phyloP scores from a whole-genome alignment of 768 basidiomycete genomes.

The Boletus rufocinnamomeus region DNA sequence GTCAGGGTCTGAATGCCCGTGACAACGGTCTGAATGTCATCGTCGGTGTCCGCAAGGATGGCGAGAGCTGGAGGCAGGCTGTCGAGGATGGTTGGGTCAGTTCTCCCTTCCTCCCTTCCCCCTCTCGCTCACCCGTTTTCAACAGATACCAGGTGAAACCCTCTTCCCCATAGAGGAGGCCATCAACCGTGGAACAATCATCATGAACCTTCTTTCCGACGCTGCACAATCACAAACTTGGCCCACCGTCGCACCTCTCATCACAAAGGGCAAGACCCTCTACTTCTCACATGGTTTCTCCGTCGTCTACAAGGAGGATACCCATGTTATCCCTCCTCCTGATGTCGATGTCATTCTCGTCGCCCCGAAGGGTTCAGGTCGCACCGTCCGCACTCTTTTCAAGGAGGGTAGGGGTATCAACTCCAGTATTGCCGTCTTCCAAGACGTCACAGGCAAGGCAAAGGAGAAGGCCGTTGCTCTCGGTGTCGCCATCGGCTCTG shows the following conservation, averaged over 20 bases:
- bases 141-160: slow-evolving; percentile 90
- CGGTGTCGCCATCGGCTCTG: slow-evolving; percentile 92
- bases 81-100: slow-evolving; percentile 92
- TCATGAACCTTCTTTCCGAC: slow-evolving; percentile 99
- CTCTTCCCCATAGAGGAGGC: slow-evolving; percentile 99
- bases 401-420: slow-evolving; percentile 99
- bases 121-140: background rate
- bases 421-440: slow-evolving; percentile 91
- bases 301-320: slow-evolving; percentile 96
- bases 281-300: slow-evolving; percentile 99
- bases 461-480: slow-evolving; percentile 96
- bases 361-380: slow-evolving; percentile 97
- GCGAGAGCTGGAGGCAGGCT: slow-evolving; percentile 96
- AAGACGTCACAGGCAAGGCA: slow-evolving; percentile 97
- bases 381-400: slow-evolving; percentile 99
- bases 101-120: slow-evolving; percentile 11
- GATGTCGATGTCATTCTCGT: slow-evolving; percentile 99
- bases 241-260: slow-evolving; percentile 84
- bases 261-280: slow-evolving; percentile 99
- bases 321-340: slow-evolving; percentile 84
- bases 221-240: slow-evolving; percentile 99
- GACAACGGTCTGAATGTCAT: slow-evolving; percentile 99
- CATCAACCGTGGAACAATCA: slow-evolving; percentile 92
- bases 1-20: slow-evolving; percentile 97
- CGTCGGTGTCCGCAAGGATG: slow-evolving; percentile 95